Percentiles rank a stretch among this genome's conserved stretches.
Evolutionary conservation across 1,284 basidiomycete genomes (phyloP).

Genomic region (Rhodotorula sp.): DNA sequence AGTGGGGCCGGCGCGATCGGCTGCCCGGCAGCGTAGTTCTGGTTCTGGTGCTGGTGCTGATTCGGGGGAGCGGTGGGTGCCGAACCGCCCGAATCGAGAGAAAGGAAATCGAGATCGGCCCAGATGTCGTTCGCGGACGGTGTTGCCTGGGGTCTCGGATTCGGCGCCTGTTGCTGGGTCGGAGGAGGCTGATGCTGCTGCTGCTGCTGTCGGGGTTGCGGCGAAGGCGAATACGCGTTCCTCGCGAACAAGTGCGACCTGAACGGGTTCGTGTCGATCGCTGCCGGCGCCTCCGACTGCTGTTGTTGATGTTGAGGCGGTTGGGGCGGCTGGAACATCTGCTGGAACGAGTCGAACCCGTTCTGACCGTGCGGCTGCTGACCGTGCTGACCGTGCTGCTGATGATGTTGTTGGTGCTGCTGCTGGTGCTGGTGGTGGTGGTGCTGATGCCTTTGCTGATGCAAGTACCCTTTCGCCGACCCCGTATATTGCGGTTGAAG

Average conservation of each 20-base stretch:
- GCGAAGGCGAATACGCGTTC: slow-evolving; percentile 4
- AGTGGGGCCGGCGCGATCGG: slow-evolving; percentile 10
- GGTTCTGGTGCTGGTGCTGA: background rate
- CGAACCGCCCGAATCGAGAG: background rate
- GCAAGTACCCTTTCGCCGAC: slow-evolving; percentile 27
- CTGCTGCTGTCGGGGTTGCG: background rate
- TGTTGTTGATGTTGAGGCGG: background rate
- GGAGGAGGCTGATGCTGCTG: background rate
- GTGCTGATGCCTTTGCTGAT: slow-evolving; percentile 17
- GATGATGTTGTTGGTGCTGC: background rate
- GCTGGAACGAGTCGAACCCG: slow-evolving; percentile 18
- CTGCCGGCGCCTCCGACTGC: background rate
- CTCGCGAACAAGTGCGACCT: background rate
- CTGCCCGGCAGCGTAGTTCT: background rate
- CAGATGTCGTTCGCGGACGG: slow-evolving; percentile 24
- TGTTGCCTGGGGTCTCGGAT: background rate
- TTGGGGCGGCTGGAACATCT: slow-evolving; percentile 28
- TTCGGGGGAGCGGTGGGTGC: background rate
- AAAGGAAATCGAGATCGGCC: slow-evolving; percentile 33
- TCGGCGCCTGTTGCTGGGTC: background rate
- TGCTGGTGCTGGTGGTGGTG: slow-evolving; percentile 9
- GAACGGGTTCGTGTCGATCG: slow-evolving; percentile 9
- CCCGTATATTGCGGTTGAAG: slow-evolving; percentile 30
- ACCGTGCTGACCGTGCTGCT: slow-evolving; percentile 9
- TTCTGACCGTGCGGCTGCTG: slow-evolving; percentile 3